Evolutionary conservation across 768 basidiomycete species (phyloP).

Genomic region (Boletus eberwhitei): DNA sequence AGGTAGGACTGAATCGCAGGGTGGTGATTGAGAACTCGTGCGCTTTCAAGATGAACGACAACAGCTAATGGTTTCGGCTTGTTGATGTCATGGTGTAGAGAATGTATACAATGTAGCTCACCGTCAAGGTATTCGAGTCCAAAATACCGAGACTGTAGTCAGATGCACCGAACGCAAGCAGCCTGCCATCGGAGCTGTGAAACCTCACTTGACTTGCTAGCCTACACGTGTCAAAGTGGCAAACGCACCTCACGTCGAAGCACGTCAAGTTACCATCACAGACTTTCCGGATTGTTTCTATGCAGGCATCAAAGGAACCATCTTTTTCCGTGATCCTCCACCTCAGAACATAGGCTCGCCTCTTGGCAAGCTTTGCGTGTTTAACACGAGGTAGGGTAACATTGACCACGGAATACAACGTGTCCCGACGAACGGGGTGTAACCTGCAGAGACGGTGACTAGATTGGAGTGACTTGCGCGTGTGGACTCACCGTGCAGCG

Average conservation of each 20-base stretch:
- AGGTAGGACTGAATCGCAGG: slow-evolving; percentile 81
- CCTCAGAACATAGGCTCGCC: slow-evolving; percentile 63
- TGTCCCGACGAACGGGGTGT: slow-evolving; percentile 47
- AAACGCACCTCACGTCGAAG: slow-evolving; percentile 78
- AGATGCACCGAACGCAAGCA: slow-evolving; percentile 83
- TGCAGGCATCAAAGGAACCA: slow-evolving; percentile 54
- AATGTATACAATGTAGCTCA: slow-evolving; percentile 35
- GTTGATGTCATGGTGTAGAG: neutral
- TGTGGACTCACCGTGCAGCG: slow-evolving; percentile 47
- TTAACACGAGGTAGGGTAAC: slow-evolving; percentile 56
- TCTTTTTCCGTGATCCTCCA: slow-evolving; percentile 68
- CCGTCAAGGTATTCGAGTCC: slow-evolving; percentile 73
- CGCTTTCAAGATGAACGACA: slow-evolving; percentile 84
- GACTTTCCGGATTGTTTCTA: slow-evolving; percentile 64
- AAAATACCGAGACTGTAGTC: slow-evolving; percentile 83
- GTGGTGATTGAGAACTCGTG: slow-evolving; percentile 94
- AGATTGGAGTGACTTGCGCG: neutral
- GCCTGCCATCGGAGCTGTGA: slow-evolving; percentile 70
- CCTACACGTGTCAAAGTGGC: neutral
- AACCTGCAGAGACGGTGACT: slow-evolving; percentile 40
- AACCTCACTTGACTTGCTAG: slow-evolving; percentile 1
- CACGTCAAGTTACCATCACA: slow-evolving; percentile 80
- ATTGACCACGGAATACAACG: slow-evolving; percentile 73
- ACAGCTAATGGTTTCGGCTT: slow-evolving; percentile 51
- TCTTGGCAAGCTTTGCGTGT: slow-evolving; percentile 49